phyloP scores from a whole-genome alignment of 2,329 filamentous ascomycete species.

The Penicillium sp. region DNA sequence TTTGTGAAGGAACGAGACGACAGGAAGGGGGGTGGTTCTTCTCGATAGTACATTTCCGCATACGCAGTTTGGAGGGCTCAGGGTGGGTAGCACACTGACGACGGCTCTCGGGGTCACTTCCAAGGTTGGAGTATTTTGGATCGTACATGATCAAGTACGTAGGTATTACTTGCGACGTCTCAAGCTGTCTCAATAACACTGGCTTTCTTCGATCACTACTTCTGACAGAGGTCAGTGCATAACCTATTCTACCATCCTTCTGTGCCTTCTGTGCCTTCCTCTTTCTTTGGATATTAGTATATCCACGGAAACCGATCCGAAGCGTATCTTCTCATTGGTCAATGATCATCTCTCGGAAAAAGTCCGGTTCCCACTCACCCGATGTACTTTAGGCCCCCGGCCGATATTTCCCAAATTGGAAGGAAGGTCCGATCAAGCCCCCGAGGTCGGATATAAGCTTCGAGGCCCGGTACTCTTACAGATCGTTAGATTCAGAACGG shows the following conservation, averaged over 20 bases:
- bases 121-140: background rate
- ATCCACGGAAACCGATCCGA: background rate
- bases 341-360: too few species aligned
- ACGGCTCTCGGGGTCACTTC: background rate
- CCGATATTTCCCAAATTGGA: too few species aligned
- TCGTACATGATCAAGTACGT: background rate
- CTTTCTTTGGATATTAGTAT: background rate
- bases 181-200: background rate
- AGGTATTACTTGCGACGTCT: background rate
- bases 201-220: background rate
- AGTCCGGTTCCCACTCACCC: too few species aligned
- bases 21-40: background rate
- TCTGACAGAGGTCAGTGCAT: background rate
- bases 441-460: too few species aligned
- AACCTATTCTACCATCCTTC: background rate
- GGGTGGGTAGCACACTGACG: background rate
- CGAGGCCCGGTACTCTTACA: too few species aligned
- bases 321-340: too few species aligned
- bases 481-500: too few species aligned
- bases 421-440: too few species aligned
- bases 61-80: background rate
- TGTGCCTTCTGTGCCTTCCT: background rate
- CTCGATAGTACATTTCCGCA: background rate
- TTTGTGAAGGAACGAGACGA: conserved; percentile 22
- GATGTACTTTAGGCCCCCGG: too few species aligned